Evolutionary conservation across 148 eudicot genomes (phyloP).

Genomic region (Rhododendron ferrugineum): DNA sequence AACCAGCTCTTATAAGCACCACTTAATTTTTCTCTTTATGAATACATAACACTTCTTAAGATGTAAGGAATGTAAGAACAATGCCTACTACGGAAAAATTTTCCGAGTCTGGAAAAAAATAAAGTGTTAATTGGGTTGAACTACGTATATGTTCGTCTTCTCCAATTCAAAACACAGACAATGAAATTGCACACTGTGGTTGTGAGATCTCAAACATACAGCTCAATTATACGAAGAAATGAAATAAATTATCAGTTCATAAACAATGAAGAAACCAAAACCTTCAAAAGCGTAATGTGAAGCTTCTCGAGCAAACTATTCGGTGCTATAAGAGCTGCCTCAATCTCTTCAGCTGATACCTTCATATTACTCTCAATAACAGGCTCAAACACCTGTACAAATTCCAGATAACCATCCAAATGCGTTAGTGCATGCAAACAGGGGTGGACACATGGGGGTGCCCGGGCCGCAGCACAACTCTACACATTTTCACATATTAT

Average conservation of each 20-base stretch:
- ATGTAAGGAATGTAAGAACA: not conserved
- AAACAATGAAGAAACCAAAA: conserved; percentile 9
- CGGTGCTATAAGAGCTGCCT: conserved; percentile 58
- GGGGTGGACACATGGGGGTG: not conserved
- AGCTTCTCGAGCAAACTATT: conserved; percentile 57
- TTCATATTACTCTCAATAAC: conserved; percentile 51
- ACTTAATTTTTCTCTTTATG: not conserved
- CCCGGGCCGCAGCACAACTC: not conserved
- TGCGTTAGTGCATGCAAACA: not conserved
- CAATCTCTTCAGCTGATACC: conserved; percentile 69
- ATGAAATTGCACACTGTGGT: not conserved
- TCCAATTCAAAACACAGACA: not conserved
- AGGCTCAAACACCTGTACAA: conserved; percentile 71
- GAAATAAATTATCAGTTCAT: not conserved
- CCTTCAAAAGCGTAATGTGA: conserved; percentile 75
- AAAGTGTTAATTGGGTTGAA: not conserved
- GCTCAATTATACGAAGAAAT: not conserved
- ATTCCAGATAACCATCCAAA: not conserved
- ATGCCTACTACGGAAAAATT: not conserved
- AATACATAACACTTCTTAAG: not conserved
- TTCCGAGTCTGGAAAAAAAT: not conserved
- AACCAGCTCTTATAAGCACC: not conserved
- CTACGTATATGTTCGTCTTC: not conserved
- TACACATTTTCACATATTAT: not conserved
- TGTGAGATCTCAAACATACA: not conserved